Evolutionary conservation across 78 protist genomes (phyloP).

Genomic region (Dictyostelium brefeldianum): DNA sequence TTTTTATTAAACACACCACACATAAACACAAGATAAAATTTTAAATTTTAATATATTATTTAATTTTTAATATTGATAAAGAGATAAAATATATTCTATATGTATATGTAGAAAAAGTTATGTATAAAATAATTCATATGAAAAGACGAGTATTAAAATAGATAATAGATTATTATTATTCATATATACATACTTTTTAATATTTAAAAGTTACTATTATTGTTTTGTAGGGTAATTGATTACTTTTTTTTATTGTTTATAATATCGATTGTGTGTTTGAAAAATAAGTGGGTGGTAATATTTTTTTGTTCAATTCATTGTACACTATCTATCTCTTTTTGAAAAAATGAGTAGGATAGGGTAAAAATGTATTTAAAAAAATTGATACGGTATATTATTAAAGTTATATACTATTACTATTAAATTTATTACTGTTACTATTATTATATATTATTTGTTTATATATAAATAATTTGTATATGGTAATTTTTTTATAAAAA

Average conservation of each 20-base stretch:
- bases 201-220: too few relatives aligned
- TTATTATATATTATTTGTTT: background rate
- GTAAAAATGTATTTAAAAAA: slow-evolving; percentile 6
- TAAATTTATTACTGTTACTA: background rate
- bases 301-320: slow-evolving; percentile 13
- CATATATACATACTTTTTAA: too few relatives aligned
- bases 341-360: background rate
- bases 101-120: too few relatives aligned
- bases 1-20: too few relatives aligned
- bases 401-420: background rate
- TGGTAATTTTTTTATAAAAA: too few relatives aligned
- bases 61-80: too few relatives aligned
- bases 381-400: background rate
- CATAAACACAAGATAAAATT: too few relatives aligned
- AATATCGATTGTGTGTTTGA: background rate
- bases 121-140: too few relatives aligned
- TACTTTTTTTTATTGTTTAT: background rate
- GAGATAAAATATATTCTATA: too few relatives aligned
- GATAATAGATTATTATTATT: too few relatives aligned
- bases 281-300: background rate
- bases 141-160: too few relatives aligned
- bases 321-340: slow-evolving; percentile 21
- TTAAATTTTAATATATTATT: too few relatives aligned
- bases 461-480: background rate
- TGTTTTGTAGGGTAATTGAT: background rate